Evolutionary conservation across 1,284 basidiomycete genomes (phyloP), one percentile per base, ranked within the genome.

Genomic region (Cutaneotrichosporon sp.): DNA sequence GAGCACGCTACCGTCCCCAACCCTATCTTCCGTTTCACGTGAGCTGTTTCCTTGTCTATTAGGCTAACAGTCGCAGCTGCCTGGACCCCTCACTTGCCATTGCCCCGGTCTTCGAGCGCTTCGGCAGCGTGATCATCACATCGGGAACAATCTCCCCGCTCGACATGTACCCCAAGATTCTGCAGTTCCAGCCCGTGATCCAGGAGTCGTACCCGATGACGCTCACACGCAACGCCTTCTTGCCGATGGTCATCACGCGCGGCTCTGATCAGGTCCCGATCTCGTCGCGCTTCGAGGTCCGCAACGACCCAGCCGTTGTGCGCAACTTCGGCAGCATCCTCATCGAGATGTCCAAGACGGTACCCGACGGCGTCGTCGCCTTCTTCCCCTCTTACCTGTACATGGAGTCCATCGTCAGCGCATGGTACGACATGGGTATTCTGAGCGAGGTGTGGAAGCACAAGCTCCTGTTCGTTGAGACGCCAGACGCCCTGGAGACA

Each of bases 361-460:
- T 99, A 0, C 97, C 97, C 7, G 97, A 99, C 79, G 97, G 97
- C n/a, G 91, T 99, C 64, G 97, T 98, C 34, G 95, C 95, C 9
- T 99, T 99, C 85, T 99, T 99, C 81, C 97, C 97, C 18, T 95
- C 91, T 76, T 99, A 99, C 81, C 86, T 99, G 27, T 99, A 99
- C 81, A 99, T 99, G 97, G 97, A 99, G 81, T 95, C 92, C 36
- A 99, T 99, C 67, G 97, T 99, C 22, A 93, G 94, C 2, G 97
- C 97, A 14, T 99, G 97, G 97, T 97, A 98, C 78, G 97, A 99
- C 78, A 99, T 99, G 97, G 97, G 95, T 51, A 99, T 99, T 69
- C 82, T 99, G 64, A 97, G 95, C 73, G 95, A 99, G 83, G 97
- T 97, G 20, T 98, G 97, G 95, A 99, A 99, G 81, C 89, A 99